Base-by-base conservation (phyloP, 208 protist species). In the Porcisia hertigi region DNA sequence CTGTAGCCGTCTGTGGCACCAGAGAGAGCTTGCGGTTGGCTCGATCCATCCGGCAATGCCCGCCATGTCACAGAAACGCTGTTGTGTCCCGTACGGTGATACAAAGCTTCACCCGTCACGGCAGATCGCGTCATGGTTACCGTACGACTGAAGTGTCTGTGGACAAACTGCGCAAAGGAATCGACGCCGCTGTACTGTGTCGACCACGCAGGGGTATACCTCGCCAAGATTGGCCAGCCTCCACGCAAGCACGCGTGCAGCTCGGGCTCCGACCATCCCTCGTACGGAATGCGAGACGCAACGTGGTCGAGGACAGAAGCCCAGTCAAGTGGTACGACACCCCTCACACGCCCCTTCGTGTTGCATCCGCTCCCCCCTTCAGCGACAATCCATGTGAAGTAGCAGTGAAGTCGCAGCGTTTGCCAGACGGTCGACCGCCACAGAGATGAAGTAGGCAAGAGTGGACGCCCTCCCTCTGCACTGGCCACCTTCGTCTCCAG, bases 41-140 rank as follows among this genome's bases (percentile, higher is more conserved):
- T 30, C 6, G 16, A 39, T 36, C 41, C 45, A 39, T 69, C 53
- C 12, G 14, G 23, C 55, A 9, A 57, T 34, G 45, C 39, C 34
- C 9, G 12, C 70, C 77, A 83, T 36, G 79, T 76, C 25, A 71
- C 54, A 14, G 74, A 73, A 1, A 88, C 63, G 41, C 62, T 80
- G 80, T 87, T 90, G 73, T 73, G 53, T n/a, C 76, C 58, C 6
- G 47, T 62, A 25, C 55, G 39, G 53, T 85, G 82, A 64, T 90
- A 90, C 25, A 94, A 58, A 7, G 78, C 71, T 64, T 79, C 78
- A 3, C 82, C 77, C n/a, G 73, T 91, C 43, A 84, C 77, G 4
- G 81, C 89, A 14, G 92, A 96, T 43, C 87, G 92, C 18, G 89
- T 92, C 5, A 93, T 74, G 8, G 82, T 36, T 36, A 93, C 4